phyloP scores from a whole-genome alignment of 257 asterid genomes.

The Primulina huaijiensis region DNA sequence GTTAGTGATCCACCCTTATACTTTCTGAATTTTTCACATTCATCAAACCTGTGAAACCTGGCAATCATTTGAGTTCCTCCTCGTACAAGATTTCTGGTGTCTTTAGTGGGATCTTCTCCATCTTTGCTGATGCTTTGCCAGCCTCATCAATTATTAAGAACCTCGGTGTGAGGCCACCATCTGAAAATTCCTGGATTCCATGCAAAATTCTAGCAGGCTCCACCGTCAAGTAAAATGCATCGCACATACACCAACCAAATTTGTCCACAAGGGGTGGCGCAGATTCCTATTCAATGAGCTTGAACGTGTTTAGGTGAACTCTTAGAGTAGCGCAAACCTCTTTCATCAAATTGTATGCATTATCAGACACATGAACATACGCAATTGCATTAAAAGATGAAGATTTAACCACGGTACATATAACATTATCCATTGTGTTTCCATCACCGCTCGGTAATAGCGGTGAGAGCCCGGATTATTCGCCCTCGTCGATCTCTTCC shows the following conservation, averaged over 20 bases:
- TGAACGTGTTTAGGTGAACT: constrained; percentile 37
- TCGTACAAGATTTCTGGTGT: constrained; percentile 29
- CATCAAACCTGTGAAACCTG: constrained; percentile 36
- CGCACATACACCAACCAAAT: constrained; percentile 56
- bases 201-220: constrained; percentile 45
- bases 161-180: constrained; percentile 33
- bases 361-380: constrained; percentile 34
- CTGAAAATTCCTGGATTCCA: constrained; percentile 31
- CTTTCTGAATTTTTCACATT: constrained; percentile 37
- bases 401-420: constrained; percentile 28
- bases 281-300: constrained; percentile 38
- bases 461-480: too few relatives aligned
- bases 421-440: too few relatives aligned
- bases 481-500: too few relatives aligned
- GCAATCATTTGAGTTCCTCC: constrained; percentile 46
- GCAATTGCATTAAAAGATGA: constrained; percentile 26
- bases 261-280: constrained; percentile 29
- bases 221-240: constrained; percentile 44
- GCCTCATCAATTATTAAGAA: constrained; percentile 50
- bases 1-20: constrained; percentile 42
- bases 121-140: constrained; percentile 52
- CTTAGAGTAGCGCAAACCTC: constrained; percentile 32
- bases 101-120: constrained; percentile 37
- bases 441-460: too few relatives aligned
- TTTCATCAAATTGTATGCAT: constrained; percentile 38